Evolutionary conservation across 2,329 filamentous ascomycete genomes (phyloP).

Genomic region (Xylaria sp.): DNA sequence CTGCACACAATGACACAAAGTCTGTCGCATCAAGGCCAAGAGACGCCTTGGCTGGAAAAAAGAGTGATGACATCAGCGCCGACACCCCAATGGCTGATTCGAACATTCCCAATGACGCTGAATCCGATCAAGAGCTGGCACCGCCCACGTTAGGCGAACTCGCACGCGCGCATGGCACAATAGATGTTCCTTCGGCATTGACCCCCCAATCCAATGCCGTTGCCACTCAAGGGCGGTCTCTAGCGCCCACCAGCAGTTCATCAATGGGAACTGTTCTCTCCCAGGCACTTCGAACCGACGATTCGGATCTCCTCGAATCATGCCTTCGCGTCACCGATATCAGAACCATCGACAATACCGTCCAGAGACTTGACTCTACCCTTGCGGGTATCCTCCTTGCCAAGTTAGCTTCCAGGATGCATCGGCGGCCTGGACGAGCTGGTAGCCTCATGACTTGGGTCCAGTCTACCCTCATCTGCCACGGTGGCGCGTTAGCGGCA

Average conservation of each 20-base stretch:
- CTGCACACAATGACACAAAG: constrained; percentile 20
- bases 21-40: constrained; percentile 22
- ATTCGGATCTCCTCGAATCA: constrained; percentile 87
- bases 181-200: constrained; percentile 77
- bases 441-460: constrained; percentile 94
- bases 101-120: constrained; percentile 48
- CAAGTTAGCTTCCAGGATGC: constrained; percentile 86
- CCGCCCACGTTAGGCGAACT: constrained; percentile 88
- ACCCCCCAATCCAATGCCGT: constrained; percentile 55
- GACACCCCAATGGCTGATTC: constrained; percentile 48
- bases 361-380: constrained; percentile 87
- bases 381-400: constrained; percentile 82
- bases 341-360: constrained; percentile 83
- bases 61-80: constrained; percentile 44
- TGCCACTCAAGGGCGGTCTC: constrained; percentile 57
- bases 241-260: constrained; percentile 74
- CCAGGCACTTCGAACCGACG: constrained; percentile 92
- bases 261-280: constrained; percentile 93
- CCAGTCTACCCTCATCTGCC: constrained; percentile 91
- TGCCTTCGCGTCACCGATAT: constrained; percentile 85
- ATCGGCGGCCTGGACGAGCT: constrained; percentile 86
- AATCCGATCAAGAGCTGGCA: constrained; percentile 60
- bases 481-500: constrained; percentile 89
- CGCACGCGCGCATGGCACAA: constrained; percentile 75
- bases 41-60: constrained; percentile 39